These are phyloP conservation scores for Taphrina wiesneri DNA, from an alignment of 1,139 yeast species.

Conservation along the genomic window DNA sequence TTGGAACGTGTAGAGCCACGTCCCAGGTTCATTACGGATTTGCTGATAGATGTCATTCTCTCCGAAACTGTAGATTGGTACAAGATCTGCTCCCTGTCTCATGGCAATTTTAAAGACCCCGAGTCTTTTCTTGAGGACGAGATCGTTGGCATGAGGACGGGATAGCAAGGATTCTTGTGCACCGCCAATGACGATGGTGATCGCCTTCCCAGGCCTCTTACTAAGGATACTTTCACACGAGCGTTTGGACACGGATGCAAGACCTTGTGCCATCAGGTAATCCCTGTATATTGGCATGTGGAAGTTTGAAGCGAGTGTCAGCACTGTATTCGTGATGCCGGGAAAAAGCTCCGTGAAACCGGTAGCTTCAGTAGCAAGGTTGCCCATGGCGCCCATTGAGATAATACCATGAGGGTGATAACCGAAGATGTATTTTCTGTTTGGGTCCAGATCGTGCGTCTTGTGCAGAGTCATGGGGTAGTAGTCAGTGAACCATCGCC, in stretches of 20 bases:
- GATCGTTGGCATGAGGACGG: slow-evolving; percentile 58
- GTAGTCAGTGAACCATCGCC: slow-evolving; percentile 59
- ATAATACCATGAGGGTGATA: slow-evolving; percentile 97
- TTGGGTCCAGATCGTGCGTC: slow-evolving; percentile 70
- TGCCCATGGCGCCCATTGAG: slow-evolving; percentile 88
- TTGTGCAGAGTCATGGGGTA: slow-evolving; percentile 80
- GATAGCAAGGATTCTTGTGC: slow-evolving; percentile 86
- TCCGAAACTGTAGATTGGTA: slow-evolving; percentile 90
- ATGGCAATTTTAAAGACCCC: slow-evolving; percentile 89
- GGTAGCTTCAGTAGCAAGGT: slow-evolving; percentile 74
- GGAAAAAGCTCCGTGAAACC: slow-evolving; percentile 71
- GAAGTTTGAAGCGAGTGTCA: slow-evolving; percentile 83
- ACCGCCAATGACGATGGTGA: slow-evolving; percentile 91
- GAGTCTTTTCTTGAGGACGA: slow-evolving; percentile 74
- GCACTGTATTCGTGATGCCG: slow-evolving; percentile 72
- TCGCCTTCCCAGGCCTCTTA: slow-evolving; percentile 65
- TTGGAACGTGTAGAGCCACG: slow-evolving; percentile 62
- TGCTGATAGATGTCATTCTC: slow-evolving; percentile 77
- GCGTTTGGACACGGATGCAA: slow-evolving; percentile 77
- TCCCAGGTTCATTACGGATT: slow-evolving; percentile 56
- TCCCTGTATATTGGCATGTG: slow-evolving; percentile 86
- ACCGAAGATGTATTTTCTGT: slow-evolving; percentile 34
- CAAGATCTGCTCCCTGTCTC: slow-evolving; percentile 72
- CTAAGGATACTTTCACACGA: slow-evolving; percentile 67
- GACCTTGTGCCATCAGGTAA: slow-evolving; percentile 75